These are phyloP conservation scores for Crithidia bombi DNA, from an alignment of 208 protist species.

Conservation along the genomic window DNA sequence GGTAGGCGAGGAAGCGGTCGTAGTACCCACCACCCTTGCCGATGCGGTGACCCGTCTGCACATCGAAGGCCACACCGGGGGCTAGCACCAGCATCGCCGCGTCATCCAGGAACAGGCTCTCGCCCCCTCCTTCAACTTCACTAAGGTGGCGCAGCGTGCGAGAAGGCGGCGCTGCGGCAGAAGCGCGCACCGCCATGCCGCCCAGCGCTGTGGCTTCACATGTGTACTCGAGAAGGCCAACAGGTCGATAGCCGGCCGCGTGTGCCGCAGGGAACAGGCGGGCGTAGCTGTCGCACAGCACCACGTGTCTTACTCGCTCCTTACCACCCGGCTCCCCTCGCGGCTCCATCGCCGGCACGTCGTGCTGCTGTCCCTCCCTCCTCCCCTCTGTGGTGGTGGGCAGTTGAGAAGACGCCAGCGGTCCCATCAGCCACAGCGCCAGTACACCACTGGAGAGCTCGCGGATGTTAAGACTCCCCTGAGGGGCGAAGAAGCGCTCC, in stretches of 20 bases:
- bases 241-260: conserved; percentile 27
- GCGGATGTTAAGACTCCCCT: conserved; percentile 48
- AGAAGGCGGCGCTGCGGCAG: too few relatives aligned
- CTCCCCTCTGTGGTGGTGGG: neutral
- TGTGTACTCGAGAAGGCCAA: conserved; percentile 26
- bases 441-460: conserved; percentile 44
- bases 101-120: conserved; percentile 16
- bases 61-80: conserved; percentile 78
- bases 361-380: neutral
- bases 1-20: conserved; percentile 75
- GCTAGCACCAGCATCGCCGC: conserved; percentile 53
- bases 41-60: conserved; percentile 45
- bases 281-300: conserved; percentile 34
- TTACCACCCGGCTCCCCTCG: neutral
- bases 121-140: neutral
- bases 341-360: neutral
- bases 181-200: too few relatives aligned
- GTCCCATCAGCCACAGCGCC: conserved; percentile 29
- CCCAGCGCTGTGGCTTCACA: neutral
- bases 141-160: too few relatives aligned
- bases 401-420: neutral
- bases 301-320: conserved; percentile 12
- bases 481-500: conserved; percentile 36
- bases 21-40: conserved; percentile 91
- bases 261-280: conserved; percentile 17